Conservation (phyloP, 495 filamentous ascomycete species). For the Penicillium riverlandense region DNA sequence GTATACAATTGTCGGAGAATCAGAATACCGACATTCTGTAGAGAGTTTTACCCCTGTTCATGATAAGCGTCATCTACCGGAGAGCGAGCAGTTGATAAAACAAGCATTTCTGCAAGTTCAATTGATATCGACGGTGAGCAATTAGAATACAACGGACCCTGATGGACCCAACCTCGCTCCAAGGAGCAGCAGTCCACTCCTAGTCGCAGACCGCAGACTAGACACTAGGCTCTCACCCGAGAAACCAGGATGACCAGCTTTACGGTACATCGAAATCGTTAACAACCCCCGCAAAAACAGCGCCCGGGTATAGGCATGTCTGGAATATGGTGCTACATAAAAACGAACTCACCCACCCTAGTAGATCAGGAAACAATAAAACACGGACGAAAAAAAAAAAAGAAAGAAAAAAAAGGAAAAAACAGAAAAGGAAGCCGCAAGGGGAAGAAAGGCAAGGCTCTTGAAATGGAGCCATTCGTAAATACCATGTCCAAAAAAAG, state of each 20-base stretch:
- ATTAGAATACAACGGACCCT: conserved; percentile 15
- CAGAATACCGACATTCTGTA: too few species aligned
- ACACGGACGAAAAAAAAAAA: conserved; percentile 1
- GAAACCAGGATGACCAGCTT: too few species aligned
- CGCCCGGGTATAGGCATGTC: conserved; percentile 5
- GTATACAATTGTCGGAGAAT: too few species aligned
- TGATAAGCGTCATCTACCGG: too few species aligned
- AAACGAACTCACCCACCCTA: conserved; percentile 13
- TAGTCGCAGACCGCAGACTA: too few species aligned
- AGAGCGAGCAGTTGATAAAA: too few species aligned
- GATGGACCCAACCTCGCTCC: conserved; percentile 3
- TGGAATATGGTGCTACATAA: conserved; percentile 28
- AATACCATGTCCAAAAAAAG: conserved; percentile 5
- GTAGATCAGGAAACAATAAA: conserved; percentile 7
- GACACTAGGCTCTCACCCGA: too few species aligned
- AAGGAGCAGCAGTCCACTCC: background rate
- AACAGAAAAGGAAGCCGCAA: background rate
- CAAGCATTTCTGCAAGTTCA: conserved; percentile 3
- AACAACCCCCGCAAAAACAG: conserved; percentile 15
- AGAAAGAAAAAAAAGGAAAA: background rate
- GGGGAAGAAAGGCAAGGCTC: conserved; percentile 3
- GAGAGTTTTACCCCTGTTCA: too few species aligned
- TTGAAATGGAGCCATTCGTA: conserved; percentile 7
- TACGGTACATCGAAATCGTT: conserved; percentile 19
- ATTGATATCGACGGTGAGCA: conserved; percentile 1